Evolutionary conservation across 768 basidiomycete species (phyloP).

Genomic region (Panaeolus papilionaceus): DNA sequence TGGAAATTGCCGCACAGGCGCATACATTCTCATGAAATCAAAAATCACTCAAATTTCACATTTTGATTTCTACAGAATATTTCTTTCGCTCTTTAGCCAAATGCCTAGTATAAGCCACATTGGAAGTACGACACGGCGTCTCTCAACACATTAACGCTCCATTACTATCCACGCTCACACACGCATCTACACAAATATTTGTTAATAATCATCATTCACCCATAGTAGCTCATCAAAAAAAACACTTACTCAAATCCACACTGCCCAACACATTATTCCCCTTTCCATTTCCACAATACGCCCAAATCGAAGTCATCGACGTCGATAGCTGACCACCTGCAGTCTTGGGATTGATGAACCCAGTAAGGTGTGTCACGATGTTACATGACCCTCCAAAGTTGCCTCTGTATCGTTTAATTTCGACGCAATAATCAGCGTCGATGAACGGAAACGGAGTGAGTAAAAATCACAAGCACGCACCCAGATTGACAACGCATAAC

Average conservation of each 20-base stretch:
- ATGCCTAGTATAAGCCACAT: no score
- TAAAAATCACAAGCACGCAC: not conserved
- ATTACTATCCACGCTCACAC: not conserved
- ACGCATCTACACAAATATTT: not conserved
- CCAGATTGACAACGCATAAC: conserved; percentile 1
- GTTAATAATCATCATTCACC: no score
- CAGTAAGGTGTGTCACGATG: not conserved
- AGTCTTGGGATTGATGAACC: not conserved
- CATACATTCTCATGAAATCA: no score
- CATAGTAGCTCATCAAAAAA: not conserved
- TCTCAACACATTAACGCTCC: not conserved
- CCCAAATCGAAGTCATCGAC: conserved; percentile 7
- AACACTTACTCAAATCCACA: not conserved
- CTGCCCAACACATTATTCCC: not conserved
- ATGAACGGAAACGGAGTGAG: not conserved
- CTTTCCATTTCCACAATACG: conserved; percentile 9
- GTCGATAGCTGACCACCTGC: not conserved
- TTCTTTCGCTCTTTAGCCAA: no score
- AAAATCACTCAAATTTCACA: no score
- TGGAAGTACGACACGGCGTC: no score
- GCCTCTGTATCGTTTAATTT: not conserved
- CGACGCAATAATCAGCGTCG: not conserved
- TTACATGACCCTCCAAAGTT: conserved; percentile 4
- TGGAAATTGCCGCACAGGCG: no score
- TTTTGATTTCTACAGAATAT: no score